Evolutionary conservation across 169 alveolate genomes (phyloP), one percentile per base, ranked within the genome.

Genomic region (Babesia bigemina): DNA sequence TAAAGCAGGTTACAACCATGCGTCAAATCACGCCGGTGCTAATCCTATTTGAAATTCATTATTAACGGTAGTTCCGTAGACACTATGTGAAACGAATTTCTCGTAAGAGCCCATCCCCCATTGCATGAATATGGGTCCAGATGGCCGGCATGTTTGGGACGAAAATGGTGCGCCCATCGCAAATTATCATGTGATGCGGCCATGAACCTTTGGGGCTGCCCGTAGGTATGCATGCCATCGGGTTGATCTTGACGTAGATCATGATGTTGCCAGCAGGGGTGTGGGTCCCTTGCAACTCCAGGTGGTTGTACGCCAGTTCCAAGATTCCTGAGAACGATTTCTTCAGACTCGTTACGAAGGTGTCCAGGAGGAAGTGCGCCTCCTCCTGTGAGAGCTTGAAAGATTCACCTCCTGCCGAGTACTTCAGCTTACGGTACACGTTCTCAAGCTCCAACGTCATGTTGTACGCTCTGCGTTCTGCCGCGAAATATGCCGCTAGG

Each of bases 191-290:
- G 28, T 19, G 60, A 14, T 48, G 74, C 29, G 74, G 74, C 74
- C 74, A 45, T 9, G 16, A 21, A 0, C 33, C 24, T 22, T 47
- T 65, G 11, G 61, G 26, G 9, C 29, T 16, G 29, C 24, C 12
- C 1, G 59, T 28, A 14, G 84, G 84, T 14, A 75, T 61, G 36
- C 60, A 61, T 0, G 77, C 53, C 22, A 63, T 11, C 14, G 84
- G 84, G 58, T 63, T 63, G 26, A 63, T n/a, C 69, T 75, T 75
- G 42, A 62, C 42, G 63, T 50, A 66, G 26, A 75, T 17, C 26
- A 10, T 7, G 48, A 75, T 14, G 22, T 56, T 19, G n/a, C 26
- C 42, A 14, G 49, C 28, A 29, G 48, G 12, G 4, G 19, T 28
- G n/a, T 59, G 45, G 11, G 26, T 0, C 14, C 81, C 81, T 7